Base-by-base conservation (phyloP, 768 basidiomycete species). In the Pleurotus cornucopiae region DNA sequence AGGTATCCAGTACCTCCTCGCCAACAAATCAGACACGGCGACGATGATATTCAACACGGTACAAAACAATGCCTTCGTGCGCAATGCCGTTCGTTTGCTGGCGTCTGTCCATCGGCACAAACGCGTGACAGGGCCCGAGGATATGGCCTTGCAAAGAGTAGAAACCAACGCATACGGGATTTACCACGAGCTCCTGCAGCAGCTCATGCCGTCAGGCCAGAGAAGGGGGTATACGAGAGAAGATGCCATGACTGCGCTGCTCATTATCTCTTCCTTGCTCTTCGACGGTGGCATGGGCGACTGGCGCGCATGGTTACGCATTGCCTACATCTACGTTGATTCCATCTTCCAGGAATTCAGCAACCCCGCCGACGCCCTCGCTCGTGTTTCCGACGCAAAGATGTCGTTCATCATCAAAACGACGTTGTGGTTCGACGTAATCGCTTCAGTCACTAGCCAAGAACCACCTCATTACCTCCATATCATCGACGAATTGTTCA, bases 351-450 rank as follows among this genome's bases (percentile, higher is more conserved):
- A 73, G 57, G 62, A 66, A 4, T 76, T 64, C 61, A 62, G 63
- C 30, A 73, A 76, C 21, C 75, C 79, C 6, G 70, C 71, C 53
- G 73, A 75, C 47, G 76, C 77, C 5, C 74, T 89, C 11, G 57
- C 73, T 34, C 55, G 20, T 9, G 18, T n/a, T 59, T 13, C 83
- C 61, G 47, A 51, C 20, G 77, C 74, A 75, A 83, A 74, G 72
- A 78, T 73, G 68, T 81, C 71, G 37, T 91, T 91, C 69, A 86
- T 92, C 66, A 78, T 91, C 71, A 90, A 90, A 69, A 87, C 91
- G 25, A 84, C 88, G 14, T 84, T 92, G 55, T 93, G 91, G 91
- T 91, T 92, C 67, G 91, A 93, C 66, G 88, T 92, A 34, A 77
- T 92, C 51, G 89, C 88, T 4, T 83, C 86, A 1, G 79, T 88